These are phyloP conservation scores for Nemania sp. DNA, from an alignment of 2,329 filamentous ascomycete genomes.

Conservation along the genomic window DNA sequence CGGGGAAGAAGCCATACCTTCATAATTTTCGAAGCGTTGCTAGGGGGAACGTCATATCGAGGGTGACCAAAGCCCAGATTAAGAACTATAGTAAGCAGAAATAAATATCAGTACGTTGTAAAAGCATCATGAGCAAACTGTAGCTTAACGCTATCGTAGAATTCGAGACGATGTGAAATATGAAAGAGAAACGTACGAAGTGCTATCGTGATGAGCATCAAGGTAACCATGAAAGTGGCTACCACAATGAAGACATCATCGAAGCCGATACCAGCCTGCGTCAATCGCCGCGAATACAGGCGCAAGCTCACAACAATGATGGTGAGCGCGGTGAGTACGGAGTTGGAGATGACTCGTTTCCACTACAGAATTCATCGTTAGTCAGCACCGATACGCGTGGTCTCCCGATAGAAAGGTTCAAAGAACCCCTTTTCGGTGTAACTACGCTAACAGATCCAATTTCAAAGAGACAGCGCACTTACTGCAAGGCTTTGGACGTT, in stretches of 20 bases:
- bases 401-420: too few relatives aligned
- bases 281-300: conserved; percentile 22
- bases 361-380: neutral
- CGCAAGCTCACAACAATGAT: conserved; percentile 23
- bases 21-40: neutral
- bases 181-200: conserved; percentile 11
- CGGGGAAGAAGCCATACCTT: neutral
- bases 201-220: neutral
- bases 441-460: too few relatives aligned
- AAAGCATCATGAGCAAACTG: neutral
- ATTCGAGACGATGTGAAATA: neutral
- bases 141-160: too few relatives aligned
- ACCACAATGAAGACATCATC: conserved; percentile 28
- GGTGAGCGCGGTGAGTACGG: conserved; percentile 2
- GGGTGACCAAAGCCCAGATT: conserved; percentile 16
- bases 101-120: neutral
- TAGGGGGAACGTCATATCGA: neutral
- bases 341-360: conserved; percentile 13
- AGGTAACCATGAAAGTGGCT: conserved; percentile 11
- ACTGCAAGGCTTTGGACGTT: too few relatives aligned
- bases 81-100: neutral
- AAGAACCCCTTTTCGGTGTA: too few relatives aligned
- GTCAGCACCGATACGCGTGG: too few relatives aligned
- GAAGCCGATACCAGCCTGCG: conserved; percentile 23
- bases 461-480: too few relatives aligned